Percentiles rank a stretch among this genome's conserved stretches.
These are phyloP conservation scores for Inonotus hispidus DNA, from an alignment of 1,284 basidiomycete genomes.

Conservation along the genomic window DNA sequence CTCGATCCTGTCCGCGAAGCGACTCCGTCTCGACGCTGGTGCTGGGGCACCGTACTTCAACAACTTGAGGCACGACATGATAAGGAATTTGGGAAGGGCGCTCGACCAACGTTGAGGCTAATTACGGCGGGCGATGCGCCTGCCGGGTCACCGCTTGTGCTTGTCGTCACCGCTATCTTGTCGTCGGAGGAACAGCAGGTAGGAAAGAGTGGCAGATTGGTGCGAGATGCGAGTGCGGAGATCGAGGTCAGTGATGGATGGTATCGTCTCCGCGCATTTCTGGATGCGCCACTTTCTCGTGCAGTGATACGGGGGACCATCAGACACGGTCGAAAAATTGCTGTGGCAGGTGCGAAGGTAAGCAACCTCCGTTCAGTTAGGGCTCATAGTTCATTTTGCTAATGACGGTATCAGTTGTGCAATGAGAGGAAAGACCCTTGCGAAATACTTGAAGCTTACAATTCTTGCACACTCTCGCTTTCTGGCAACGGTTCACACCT, in stretches of 20 bases:
- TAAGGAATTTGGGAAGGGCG: constrained; percentile 75
- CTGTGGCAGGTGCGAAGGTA: constrained; percentile 75
- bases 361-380: constrained; percentile 23
- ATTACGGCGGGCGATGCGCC: constrained; percentile 76
- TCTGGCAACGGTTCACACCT: constrained; percentile 83
- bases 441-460: constrained; percentile 81
- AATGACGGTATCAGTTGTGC: constrained; percentile 46
- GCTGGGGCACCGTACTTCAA: constrained; percentile 69
- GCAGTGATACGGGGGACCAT: constrained; percentile 68
- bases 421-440: constrained; percentile 69
- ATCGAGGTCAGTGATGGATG: constrained; percentile 94
- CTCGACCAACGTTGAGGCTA: constrained; percentile 75
- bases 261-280: constrained; percentile 78
- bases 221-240: constrained; percentile 36
- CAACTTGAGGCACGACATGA: constrained; percentile 95
- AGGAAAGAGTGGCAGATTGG: background rate
- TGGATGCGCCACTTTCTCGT: constrained; percentile 69
- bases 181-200: constrained; percentile 41
- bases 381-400: background rate
- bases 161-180: constrained; percentile 75
- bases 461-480: constrained; percentile 61
- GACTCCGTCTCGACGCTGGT: constrained; percentile 57
- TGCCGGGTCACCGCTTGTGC: constrained; percentile 69
- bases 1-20: constrained; percentile 62
- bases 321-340: constrained; percentile 78